Evolutionary conservation across 139 green algal species (phyloP).

Genomic region (Chlamydomonas urium): DNA sequence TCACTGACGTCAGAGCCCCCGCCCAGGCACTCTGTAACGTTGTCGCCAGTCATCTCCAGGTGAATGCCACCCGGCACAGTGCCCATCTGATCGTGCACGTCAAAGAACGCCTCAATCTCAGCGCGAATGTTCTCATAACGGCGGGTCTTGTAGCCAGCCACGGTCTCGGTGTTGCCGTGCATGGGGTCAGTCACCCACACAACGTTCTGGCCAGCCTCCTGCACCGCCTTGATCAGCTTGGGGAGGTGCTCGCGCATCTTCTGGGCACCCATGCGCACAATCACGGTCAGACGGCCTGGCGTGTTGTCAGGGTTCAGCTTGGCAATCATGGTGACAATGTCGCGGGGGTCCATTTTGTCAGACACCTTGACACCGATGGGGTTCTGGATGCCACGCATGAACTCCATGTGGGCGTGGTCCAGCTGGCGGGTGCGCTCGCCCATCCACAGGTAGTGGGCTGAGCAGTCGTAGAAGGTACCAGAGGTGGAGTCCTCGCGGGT

Average conservation of each 20-base stretch:
- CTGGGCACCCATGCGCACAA: conserved; percentile 93
- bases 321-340: conserved; percentile 87
- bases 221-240: conserved; percentile 50
- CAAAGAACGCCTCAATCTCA: conserved; percentile 79
- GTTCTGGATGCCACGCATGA: conserved; percentile 82
- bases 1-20: conserved; percentile 64
- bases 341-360: conserved; percentile 89
- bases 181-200: conserved; percentile 98
- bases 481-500: conserved; percentile 72
- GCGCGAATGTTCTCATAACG: conserved; percentile 86
- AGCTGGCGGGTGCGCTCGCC: conserved; percentile 97
- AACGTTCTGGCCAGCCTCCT: conserved; percentile 71
- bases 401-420: conserved; percentile 96
- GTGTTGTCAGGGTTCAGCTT: conserved; percentile 94
- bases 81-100: conserved; percentile 79
- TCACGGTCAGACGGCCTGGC: conserved; percentile 87
- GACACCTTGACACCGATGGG: conserved; percentile 44
- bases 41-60: conserved; percentile 97
- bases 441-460: conserved; percentile 96
- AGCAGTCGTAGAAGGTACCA: conserved; percentile 75
- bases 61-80: conserved; percentile 83
- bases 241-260: conserved; percentile 83
- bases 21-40: conserved; percentile 97
- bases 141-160: conserved; percentile 92
- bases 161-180: conserved; percentile 97